Conservation (phyloP, 257 asterid genomes). For the Prunella vulgaris region DNA sequence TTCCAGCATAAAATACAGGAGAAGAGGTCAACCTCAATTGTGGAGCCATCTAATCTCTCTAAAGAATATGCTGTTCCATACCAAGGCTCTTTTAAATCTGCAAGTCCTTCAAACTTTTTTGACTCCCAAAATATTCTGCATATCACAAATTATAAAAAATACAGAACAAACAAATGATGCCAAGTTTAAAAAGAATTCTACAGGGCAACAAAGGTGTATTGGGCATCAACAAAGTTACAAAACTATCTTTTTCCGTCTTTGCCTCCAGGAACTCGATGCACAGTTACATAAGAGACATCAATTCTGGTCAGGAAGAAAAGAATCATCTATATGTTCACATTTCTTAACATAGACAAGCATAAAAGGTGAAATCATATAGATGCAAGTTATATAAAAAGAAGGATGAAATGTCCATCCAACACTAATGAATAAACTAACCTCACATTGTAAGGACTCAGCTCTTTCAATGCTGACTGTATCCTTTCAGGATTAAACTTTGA, state of each 20-base stretch:
- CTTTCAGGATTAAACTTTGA: constrained; percentile 53
- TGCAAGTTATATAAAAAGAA: constrained; percentile 2
- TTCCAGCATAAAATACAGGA: constrained; percentile 14
- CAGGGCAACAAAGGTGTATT: not conserved
- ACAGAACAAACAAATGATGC: constrained; percentile 18
- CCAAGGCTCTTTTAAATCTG: constrained; percentile 78
- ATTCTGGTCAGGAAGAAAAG: constrained; percentile 14
- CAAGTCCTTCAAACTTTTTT: constrained; percentile 70
- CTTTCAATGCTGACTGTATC: constrained; percentile 63
- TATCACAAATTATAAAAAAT: constrained; percentile 15
- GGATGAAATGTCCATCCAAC: not conserved
- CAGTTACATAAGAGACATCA: not conserved
- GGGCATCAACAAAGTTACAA: not conserved
- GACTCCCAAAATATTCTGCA: constrained; percentile 96
- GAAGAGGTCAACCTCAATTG: constrained; percentile 63
- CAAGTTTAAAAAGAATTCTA: not conserved
- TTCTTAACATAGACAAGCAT: not conserved
- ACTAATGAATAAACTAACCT: constrained; percentile 42
- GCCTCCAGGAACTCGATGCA: not conserved
- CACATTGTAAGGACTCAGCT: constrained; percentile 66
- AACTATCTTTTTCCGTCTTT: not conserved
- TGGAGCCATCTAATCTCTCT: constrained; percentile 55
- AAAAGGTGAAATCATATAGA: constrained; percentile 13
- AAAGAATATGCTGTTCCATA: constrained; percentile 83
- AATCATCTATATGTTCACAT: not conserved